Evolutionary conservation across 2,329 filamentous ascomycete species (phyloP).

Genomic region (Podosphaera leucotricha): DNA sequence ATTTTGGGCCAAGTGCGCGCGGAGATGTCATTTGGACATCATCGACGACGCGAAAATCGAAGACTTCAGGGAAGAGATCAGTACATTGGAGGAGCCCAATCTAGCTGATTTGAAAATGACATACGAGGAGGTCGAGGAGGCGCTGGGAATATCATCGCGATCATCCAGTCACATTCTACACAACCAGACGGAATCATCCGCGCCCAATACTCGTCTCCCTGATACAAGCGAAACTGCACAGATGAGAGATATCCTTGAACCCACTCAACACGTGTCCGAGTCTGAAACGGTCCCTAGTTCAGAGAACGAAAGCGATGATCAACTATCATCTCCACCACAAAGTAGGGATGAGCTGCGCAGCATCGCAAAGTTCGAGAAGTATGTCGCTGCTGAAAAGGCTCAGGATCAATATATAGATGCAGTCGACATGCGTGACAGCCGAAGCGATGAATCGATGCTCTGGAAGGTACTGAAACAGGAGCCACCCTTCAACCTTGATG

Average conservation of each 20-base stretch:
- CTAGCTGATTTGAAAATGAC: conserved; percentile 8
- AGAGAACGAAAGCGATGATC: neutral
- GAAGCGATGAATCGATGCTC: conserved; percentile 10
- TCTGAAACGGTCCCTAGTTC: neutral
- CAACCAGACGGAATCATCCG: neutral
- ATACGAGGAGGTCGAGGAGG: conserved; percentile 17
- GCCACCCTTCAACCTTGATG: conserved; percentile 10
- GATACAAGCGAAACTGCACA: neutral
- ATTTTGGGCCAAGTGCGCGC: conserved; percentile 28
- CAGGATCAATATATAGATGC: conserved; percentile 11
- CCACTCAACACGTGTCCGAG: neutral
- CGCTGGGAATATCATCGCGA: conserved; percentile 3
- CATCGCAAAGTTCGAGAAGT: neutral
- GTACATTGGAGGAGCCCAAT: neutral
- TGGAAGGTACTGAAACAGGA: conserved; percentile 12
- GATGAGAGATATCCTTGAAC: neutral
- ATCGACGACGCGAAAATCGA: conserved; percentile 15
- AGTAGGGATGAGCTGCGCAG: neutral
- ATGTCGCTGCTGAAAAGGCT: conserved; percentile 3
- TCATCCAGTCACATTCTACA: neutral
- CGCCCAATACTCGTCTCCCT: neutral
- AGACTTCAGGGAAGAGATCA: conserved; percentile 1
- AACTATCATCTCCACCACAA: neutral
- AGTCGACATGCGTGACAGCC: conserved; percentile 10
- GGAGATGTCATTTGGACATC: conserved; percentile 28